phyloP scores from a whole-genome alignment of 192 early-diverging fungal species.

The Rhizoclosmatium globosum region DNA sequence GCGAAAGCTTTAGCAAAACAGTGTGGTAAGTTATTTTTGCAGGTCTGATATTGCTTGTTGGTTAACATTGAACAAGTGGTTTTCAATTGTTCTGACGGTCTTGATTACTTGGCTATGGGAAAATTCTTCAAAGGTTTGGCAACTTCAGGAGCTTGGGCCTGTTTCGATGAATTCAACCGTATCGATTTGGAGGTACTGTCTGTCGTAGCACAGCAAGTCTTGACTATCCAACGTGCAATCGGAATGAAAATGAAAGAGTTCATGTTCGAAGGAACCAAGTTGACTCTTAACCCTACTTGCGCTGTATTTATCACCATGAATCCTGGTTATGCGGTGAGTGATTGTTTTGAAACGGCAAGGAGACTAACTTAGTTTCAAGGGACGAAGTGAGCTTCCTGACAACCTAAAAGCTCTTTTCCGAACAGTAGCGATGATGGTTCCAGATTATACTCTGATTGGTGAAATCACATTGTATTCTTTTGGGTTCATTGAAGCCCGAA shows the following conservation, averaged over 20 bases:
- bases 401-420: constrained; percentile 63
- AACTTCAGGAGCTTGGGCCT: constrained; percentile 69
- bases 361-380: not conserved
- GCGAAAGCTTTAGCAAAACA: constrained; percentile 74
- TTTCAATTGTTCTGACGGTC: constrained; percentile 74
- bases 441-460: constrained; percentile 69
- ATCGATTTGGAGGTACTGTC: constrained; percentile 72
- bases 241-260: constrained; percentile 62
- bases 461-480: constrained; percentile 72
- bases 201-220: constrained; percentile 71
- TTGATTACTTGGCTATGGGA: constrained; percentile 73
- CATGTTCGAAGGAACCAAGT: constrained; percentile 67
- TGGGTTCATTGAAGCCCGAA: constrained; percentile 69
- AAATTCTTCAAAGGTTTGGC: constrained; percentile 75
- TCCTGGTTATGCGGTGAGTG: constrained; percentile 70
- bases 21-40: constrained; percentile 47
- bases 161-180: constrained; percentile 74
- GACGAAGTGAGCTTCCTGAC: constrained; percentile 56
- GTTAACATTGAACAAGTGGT: constrained; percentile 46
- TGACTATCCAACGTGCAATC: constrained; percentile 71
- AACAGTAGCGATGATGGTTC: constrained; percentile 73
- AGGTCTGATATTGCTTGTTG: not conserved
- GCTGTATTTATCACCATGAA: constrained; percentile 77
- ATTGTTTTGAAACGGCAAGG: constrained; percentile 28
- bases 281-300: constrained; percentile 62